Base-by-base conservation (phyloP, 1,139 yeast species). In the Lodderomyces beijingensis region DNA sequence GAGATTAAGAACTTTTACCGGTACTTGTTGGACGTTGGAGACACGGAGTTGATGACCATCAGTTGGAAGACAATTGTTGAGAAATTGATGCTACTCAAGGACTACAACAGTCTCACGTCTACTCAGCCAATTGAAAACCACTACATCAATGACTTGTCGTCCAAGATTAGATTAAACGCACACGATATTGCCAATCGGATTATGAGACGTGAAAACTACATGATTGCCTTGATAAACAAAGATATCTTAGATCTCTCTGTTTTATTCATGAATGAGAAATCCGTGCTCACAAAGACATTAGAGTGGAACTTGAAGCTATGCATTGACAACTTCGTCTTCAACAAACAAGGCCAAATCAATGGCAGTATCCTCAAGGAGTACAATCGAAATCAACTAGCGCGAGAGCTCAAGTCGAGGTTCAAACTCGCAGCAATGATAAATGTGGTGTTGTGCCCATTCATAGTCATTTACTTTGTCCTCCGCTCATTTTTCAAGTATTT, bases 261-360 rank as follows among this genome's bases (percentile, higher is more conserved):
- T 7, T 42, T 50, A 8, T 38, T 51, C 11, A 44, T 60, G 24
- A 46, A 56, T 22, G 50, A 46, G 36, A 54, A 57, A 22, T 51
- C 64, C 10, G 73, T 82, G 23, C 59, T 91, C 28, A 89, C 98
- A 0, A 79, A 83, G 43, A 87, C 96, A 1, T 60, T 93, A 43
- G 98, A 91, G 50, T 93, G 97, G 97, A 89, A 89, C 53, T 65
- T 91, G 39, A 85, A 86, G 46, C 62, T 91, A 18, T 91, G 97
- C 52, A 77, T 93, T 18, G 75, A 86, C 55, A 95, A 93, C 40
- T 89, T 78, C 55, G 79, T 84, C 0, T 93, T 89, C 59, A 86
- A 84, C 50, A 76, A 75, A 25, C 75, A 81, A 29, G 97, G 97
- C 0, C 95, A 87, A 46, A 62, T 93, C n/a, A 77, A 89, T 38